Percentiles rank a stretch among this genome's conserved stretches.
Conservation (phyloP, 179 eudicot species). For the Beta corolliflora region DNA sequence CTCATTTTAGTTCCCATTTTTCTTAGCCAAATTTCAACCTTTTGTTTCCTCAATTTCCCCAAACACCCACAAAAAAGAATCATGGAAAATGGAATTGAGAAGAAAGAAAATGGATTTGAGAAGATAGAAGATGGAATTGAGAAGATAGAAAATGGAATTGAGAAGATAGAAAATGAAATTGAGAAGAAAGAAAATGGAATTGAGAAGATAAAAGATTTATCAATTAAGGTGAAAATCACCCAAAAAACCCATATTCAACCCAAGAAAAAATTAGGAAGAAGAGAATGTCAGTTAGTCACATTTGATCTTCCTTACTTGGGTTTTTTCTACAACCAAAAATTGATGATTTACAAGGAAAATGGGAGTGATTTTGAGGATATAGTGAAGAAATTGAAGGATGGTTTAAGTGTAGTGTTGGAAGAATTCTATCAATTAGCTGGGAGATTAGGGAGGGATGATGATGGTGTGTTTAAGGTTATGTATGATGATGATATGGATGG, state of each 20-base stretch:
- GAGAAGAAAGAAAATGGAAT: background rate
- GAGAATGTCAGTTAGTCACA: slow-evolving; percentile 71
- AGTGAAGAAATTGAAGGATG: slow-evolving; percentile 57
- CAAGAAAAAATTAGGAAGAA: slow-evolving; percentile 49
- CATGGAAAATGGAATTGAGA: slow-evolving; percentile 24
- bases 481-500: slow-evolving; percentile 71
- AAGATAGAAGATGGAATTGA: slow-evolving; percentile 10
- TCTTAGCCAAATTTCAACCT: background rate
- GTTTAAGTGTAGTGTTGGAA: slow-evolving; percentile 64
- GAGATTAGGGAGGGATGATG: slow-evolving; percentile 64
- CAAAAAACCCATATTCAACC: slow-evolving; percentile 64
- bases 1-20: background rate
- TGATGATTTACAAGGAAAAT: slow-evolving; percentile 58
- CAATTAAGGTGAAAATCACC: slow-evolving; percentile 45
- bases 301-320: slow-evolving; percentile 88
- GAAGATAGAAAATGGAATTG: slow-evolving; percentile 32
- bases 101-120: background rate
- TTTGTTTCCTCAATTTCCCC: background rate
- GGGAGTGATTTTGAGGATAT: slow-evolving; percentile 43
- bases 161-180: slow-evolving; percentile 34
- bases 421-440: slow-evolving; percentile 82
- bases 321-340: slow-evolving; percentile 79
- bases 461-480: slow-evolving; percentile 77
- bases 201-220: slow-evolving; percentile 26
- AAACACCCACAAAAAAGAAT: slow-evolving; percentile 6